phyloP scores from a whole-genome alignment of 1,284 basidiomycete genomes.

The Austroboletus niveus region DNA sequence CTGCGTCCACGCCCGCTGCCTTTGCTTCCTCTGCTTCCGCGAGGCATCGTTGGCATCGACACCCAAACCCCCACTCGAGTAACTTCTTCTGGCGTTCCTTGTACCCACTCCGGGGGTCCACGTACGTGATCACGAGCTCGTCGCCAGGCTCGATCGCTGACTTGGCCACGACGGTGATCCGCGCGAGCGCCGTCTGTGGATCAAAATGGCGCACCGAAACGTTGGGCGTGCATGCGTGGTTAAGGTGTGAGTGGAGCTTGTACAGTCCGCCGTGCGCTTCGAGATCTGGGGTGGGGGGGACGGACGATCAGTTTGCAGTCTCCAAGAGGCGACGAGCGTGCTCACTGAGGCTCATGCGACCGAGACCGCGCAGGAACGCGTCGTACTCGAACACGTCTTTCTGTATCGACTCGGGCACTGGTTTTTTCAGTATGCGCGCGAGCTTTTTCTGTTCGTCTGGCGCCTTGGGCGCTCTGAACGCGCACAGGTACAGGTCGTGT shows the following conservation, averaged over 20 bases:
- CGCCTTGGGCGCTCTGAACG: conserved; percentile 55
- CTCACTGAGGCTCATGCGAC: conserved; percentile 81
- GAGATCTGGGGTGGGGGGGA: conserved; percentile 55
- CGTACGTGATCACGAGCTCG: conserved; percentile 79
- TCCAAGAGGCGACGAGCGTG: conserved; percentile 3
- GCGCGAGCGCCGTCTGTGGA: conserved; percentile 59
- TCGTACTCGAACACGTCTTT: conserved; percentile 71
- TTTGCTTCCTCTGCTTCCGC: conserved; percentile 48
- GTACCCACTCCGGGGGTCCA: conserved; percentile 61
- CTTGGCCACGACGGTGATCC: conserved; percentile 71
- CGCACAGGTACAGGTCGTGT: conserved; percentile 52
- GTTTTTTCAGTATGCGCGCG: conserved; percentile 52
- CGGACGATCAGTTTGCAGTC: too few relatives aligned
- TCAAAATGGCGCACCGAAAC: conserved; percentile 70
- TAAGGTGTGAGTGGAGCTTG: conserved; percentile 82
- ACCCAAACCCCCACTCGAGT: conserved; percentile 78
- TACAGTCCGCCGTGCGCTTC: conserved; percentile 89
- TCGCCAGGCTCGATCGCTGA: conserved; percentile 66
- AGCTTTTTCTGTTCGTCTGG: conserved; percentile 56
- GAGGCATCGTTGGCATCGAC: conserved; percentile 65
- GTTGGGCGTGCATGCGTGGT: conserved; percentile 82
- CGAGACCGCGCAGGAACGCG: conserved; percentile 71
- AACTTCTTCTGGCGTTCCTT: conserved; percentile 57
- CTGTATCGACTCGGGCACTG: conserved; percentile 50
- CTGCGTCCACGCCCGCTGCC: conserved; percentile 24